phyloP scores from a whole-genome alignment of 2,329 filamentous ascomycete species.

The Aureobasidium sp. region DNA sequence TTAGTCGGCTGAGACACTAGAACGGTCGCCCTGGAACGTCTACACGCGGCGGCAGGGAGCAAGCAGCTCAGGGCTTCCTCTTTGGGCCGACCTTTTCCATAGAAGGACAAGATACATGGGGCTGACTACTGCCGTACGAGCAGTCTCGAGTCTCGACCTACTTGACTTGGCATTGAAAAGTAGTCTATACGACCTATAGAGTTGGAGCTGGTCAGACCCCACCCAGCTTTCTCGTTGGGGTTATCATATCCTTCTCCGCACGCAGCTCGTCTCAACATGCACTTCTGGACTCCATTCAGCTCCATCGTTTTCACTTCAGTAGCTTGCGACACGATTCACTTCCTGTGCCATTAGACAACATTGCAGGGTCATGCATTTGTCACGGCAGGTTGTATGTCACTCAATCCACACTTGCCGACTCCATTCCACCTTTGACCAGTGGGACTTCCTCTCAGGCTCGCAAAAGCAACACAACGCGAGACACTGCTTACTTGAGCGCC shows the following conservation, averaged over 20 bases:
- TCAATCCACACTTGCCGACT: not conserved
- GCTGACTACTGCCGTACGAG: not conserved
- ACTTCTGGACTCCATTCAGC: conserved; percentile 8
- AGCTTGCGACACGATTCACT: not conserved
- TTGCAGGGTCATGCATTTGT: not conserved
- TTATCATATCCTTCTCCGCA: not conserved
- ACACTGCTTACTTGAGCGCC: not conserved
- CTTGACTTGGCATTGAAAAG: not conserved
- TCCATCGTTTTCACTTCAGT: conserved; percentile 4
- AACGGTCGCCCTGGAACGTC: conserved; percentile 7
- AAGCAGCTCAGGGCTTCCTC: not conserved
- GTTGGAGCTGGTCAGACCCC: not conserved
- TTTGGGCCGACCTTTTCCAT: not conserved
- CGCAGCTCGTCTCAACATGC: conserved; percentile 1
- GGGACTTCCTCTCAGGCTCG: not conserved
- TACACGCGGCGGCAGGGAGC: not conserved
- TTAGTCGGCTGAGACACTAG: not conserved
- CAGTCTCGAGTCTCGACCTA: conserved; percentile 2
- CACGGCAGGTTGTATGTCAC: not conserved
- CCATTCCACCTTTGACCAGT: not conserved
- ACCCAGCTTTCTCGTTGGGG: conserved; percentile 2
- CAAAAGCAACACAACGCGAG: not conserved
- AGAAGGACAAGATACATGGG: not conserved
- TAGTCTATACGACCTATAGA: not conserved
- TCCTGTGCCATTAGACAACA: not conserved